Conservation (phyloP, 192 early-diverging fungal genomes). For the Lunasporangiospora selenospora region DNA sequence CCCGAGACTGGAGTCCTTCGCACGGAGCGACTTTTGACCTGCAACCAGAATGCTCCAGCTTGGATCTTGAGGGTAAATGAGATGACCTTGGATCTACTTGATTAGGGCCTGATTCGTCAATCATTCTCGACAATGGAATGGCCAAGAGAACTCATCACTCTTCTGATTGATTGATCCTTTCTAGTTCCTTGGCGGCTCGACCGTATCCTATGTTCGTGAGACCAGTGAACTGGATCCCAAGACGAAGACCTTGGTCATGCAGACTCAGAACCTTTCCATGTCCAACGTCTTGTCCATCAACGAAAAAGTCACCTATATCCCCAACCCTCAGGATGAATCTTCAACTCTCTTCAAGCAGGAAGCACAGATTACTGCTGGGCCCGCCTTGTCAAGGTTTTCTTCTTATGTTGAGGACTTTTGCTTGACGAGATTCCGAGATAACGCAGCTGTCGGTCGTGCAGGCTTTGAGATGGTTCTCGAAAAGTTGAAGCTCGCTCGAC, state of each 20-base stretch:
- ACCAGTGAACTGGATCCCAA: constrained; percentile 86
- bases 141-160: too few relatives aligned
- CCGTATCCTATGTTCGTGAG: constrained; percentile 88
- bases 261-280: constrained; percentile 86
- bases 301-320: constrained; percentile 84
- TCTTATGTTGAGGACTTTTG: constrained; percentile 86
- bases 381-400: constrained; percentile 69
- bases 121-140: too few relatives aligned
- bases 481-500: constrained; percentile 46
- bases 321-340: constrained; percentile 60
- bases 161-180: too few relatives aligned
- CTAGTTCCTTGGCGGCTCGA: constrained; percentile 70
- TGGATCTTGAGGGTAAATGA: constrained; percentile 70
- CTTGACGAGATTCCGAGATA: constrained; percentile 86
- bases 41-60: constrained; percentile 84
- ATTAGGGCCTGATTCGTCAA: too few relatives aligned
- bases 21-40: constrained; percentile 92
- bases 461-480: constrained; percentile 90
- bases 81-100: too few relatives aligned
- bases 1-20: constrained; percentile 83
- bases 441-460: constrained; percentile 82
- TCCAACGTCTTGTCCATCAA: constrained; percentile 83
- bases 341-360: constrained; percentile 81
- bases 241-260: constrained; percentile 73
- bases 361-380: constrained; percentile 83